These are phyloP conservation scores for Boletus subcaerulescens DNA, from an alignment of 768 basidiomycete species.

Conservation along the genomic window DNA sequence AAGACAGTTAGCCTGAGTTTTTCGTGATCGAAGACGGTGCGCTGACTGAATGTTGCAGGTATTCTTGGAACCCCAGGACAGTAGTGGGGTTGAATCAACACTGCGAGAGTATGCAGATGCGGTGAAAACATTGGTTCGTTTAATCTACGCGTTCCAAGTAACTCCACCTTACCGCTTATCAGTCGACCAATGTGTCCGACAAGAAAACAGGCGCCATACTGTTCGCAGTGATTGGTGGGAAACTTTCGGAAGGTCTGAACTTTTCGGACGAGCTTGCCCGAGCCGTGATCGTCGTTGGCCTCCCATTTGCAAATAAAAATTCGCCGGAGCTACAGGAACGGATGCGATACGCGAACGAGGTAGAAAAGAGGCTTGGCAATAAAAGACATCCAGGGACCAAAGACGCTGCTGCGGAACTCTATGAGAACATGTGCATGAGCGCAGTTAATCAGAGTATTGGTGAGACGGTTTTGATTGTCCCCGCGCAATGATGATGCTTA, in stretches of 20 bases:
- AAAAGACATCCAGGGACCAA: constrained; percentile 39
- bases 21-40: neutral
- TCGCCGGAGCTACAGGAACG: constrained; percentile 89
- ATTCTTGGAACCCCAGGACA: constrained; percentile 85
- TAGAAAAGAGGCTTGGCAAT: constrained; percentile 45
- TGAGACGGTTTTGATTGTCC: constrained; percentile 31
- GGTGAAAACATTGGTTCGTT: constrained; percentile 28
- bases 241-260: constrained; percentile 90
- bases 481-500: neutral
- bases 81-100: constrained; percentile 66
- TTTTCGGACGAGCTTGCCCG: constrained; percentile 81
- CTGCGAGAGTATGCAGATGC: constrained; percentile 70
- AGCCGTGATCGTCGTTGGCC: constrained; percentile 81
- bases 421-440: constrained; percentile 89
- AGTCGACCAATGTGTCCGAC: constrained; percentile 23
- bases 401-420: constrained; percentile 78
- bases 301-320: constrained; percentile 91
- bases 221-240: constrained; percentile 94
- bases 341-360: constrained; percentile 78
- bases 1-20: constrained; percentile 57
- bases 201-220: constrained; percentile 67
- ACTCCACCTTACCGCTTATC: constrained; percentile 3
- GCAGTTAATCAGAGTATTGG: constrained; percentile 98
- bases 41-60: constrained; percentile 44
- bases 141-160: neutral